Base-by-base conservation (phyloP, 2,329 filamentous ascomycete genomes). In the Aureobasidium sp. region DNA sequence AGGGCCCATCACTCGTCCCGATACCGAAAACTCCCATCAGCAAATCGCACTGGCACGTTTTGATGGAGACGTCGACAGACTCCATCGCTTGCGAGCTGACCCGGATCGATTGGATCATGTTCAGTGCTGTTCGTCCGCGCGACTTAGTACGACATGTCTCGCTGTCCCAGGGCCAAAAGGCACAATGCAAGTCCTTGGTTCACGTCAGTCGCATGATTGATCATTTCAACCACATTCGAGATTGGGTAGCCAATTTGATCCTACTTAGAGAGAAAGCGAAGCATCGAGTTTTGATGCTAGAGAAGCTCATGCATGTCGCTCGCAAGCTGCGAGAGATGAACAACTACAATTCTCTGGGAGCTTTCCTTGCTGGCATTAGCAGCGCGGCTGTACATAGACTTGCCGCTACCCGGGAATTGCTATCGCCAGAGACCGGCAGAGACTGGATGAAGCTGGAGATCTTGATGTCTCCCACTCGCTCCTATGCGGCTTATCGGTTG, bases 71-170 rank as follows among this genome's bases (percentile, higher is more conserved):
- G 27, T 82, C 89, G 1, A 88, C 95, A 59, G 90, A 96, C 64
- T 85, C 91, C 53, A 87, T 97, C 67, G 93, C 93, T 17, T 87
- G 88, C 64, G 94, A 99, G 74, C 83, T 99, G 70, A 97, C 94
- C 4, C 84, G 93, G 64, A 96, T 99, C 61, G 94, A 99, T 76
- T 97, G 93, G 93, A 87, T 95, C 73, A 94, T 97, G 88, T 97
- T 97, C 74, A 95, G 90, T 58, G 92, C 91, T 1, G 96, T 97
- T 65, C 87, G 91, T 29, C 89, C 96, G 61, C 89, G 94, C 63
- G 94, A 99, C 75, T 85, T 97, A 53, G 88, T 97, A 45, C 88
- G 94, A 5, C 90, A 97, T 71, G 92, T 97, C 66, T 94, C 87
- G 70, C 78, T 97, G 51, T 65, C 65, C 12, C 61, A 65, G 17